Conservation (phyloP, 208 protist species). For the Strigomonas oncopelti region DNA sequence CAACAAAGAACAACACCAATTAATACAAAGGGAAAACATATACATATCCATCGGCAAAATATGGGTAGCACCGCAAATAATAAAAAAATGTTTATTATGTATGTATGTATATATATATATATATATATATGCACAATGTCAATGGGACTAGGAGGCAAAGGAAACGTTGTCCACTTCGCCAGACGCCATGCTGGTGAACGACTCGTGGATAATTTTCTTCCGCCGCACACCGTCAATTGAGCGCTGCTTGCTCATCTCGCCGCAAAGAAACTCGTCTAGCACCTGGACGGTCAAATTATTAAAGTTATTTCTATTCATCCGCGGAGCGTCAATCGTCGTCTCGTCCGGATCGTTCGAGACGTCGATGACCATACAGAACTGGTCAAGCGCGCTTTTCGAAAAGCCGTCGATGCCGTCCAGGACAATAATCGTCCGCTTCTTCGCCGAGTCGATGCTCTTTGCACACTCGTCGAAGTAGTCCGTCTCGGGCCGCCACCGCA, state of each 20-base stretch:
- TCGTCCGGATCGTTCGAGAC: constrained; percentile 50
- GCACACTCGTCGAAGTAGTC: constrained; percentile 82
- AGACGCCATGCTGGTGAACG: constrained; percentile 4
- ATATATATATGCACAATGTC: background rate
- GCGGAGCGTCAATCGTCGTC: constrained; percentile 36
- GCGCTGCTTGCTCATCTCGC: constrained; percentile 29
- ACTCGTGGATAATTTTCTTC: constrained; percentile 21
- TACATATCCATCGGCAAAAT: background rate
- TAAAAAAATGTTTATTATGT: background rate
- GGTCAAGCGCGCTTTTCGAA: constrained; percentile 66
- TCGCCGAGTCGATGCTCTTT: constrained; percentile 54
- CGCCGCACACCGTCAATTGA: constrained; percentile 5
- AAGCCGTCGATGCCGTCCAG: constrained; percentile 79
- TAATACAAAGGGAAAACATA: background rate
- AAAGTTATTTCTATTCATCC: constrained; percentile 31
- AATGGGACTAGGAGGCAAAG: constrained; percentile 8
- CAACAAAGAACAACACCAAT: too few species aligned
- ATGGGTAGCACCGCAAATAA: too few species aligned
- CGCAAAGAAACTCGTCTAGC: constrained; percentile 40
- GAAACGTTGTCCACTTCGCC: constrained; percentile 9
- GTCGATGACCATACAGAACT: constrained; percentile 76
- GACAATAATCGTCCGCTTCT: constrained; percentile 67
- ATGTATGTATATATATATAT: background rate
- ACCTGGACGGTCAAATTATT: constrained; percentile 52
- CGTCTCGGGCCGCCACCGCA: constrained; percentile 79